Base-by-base conservation (phyloP, 2,329 filamentous ascomycete species). In the Pseudogymnoascus sp. region DNA sequence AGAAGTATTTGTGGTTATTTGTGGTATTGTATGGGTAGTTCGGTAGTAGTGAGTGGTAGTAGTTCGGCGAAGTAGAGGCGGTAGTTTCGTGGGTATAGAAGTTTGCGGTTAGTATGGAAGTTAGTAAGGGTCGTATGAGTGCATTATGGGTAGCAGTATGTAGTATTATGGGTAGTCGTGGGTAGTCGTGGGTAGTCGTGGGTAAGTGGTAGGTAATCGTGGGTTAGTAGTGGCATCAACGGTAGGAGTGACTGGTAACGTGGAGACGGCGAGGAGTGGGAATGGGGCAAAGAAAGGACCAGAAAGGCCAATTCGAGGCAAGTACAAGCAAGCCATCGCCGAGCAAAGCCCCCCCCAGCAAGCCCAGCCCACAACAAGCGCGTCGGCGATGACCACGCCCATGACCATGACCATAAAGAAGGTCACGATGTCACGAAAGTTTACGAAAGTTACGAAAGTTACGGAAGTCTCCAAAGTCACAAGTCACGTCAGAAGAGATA, bases 401-500 rank as follows among this genome's bases (percentile, higher is more conserved):
- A 19, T 42, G 38, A 42, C 38, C 38, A 50, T 50, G 44, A 50
- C 44, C 23, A 26, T n/a, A 50, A 53, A 50, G 23, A 31, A 23
- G 44, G 44, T 53, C 44, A 53, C 44, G 44, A 53, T 53, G 56
- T 60, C 56, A 60, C 31, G 13, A 37, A 37, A 29, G 29, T 23
- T 56, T 56, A 33, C 23, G 23, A 37, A 59, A 13, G 56, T 50
- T 17, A 53, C 23, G 42, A 46, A 46, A 15, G 21, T 46, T 26
- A 23, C 4, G 17, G 10, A 26, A 56, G 46, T 56, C 46, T 29
- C 21, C 6, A 19, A 7, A 29, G 56, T 60, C 56, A 60, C 23
- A 35, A 60, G 56, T 60, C 56, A 60, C 56, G 56, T 60, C 56
- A 60, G 56, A 60, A 60, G 56, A 21, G 17, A 60, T n/a, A 26